Percentiles rank a stretch among this genome's conserved stretches.
Evolutionary conservation across 495 filamentous ascomycete genomes (phyloP).

Genomic region (Annulohypoxylon stygium): DNA sequence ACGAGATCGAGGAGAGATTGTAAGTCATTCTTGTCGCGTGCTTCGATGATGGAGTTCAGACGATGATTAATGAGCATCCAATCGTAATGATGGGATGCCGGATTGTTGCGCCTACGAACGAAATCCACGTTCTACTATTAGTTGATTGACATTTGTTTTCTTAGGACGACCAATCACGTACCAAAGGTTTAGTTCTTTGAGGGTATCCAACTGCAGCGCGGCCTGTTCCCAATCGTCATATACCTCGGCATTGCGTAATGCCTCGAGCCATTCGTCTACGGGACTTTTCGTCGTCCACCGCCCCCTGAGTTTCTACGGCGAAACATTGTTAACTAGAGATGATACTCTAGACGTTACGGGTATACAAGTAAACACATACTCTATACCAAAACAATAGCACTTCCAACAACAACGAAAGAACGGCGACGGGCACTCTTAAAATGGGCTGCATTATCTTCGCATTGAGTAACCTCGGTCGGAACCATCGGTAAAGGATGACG

Average conservation of each 20-base stretch:
- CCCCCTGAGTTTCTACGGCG: conserved; percentile 63
- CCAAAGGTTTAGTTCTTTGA: conserved; percentile 86
- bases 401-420: conserved; percentile 70
- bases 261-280: conserved; percentile 66
- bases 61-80: conserved; percentile 87
- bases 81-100: conserved; percentile 86
- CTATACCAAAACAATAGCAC: conserved; percentile 74
- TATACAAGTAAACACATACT: conserved; percentile 56
- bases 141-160: neutral
- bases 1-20: conserved; percentile 81
- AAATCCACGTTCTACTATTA: conserved; percentile 24
- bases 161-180: conserved; percentile 49
- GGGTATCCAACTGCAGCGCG: conserved; percentile 82
- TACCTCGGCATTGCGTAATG: conserved; percentile 70
- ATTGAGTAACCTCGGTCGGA: conserved; percentile 25
- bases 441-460: conserved; percentile 51
- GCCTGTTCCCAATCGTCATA: conserved; percentile 89
- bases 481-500: conserved; percentile 23
- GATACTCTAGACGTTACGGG: neutral
- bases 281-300: conserved; percentile 69
- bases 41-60: conserved; percentile 75
- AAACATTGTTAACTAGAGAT: conserved; percentile 8
- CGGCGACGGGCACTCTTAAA: conserved; percentile 57
- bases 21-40: conserved; percentile 82
- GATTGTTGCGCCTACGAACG: conserved; percentile 77